These are phyloP conservation scores for Geotrichum bryndzae DNA, from an alignment of 1,139 yeast species.

Conservation along the genomic window DNA sequence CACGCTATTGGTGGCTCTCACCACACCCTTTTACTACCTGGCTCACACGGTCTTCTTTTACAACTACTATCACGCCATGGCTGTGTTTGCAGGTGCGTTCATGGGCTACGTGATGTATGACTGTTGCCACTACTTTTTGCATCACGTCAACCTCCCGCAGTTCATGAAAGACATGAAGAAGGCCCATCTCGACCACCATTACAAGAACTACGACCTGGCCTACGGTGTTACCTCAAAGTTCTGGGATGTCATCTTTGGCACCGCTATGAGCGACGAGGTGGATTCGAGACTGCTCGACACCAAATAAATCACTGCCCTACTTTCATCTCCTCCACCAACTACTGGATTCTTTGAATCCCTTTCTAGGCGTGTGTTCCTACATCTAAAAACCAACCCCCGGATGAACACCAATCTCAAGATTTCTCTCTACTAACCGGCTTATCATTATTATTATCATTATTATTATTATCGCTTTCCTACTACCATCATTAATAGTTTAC, in stretches of 20 bases:
- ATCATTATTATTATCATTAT: background rate
- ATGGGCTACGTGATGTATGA: constrained; percentile 90
- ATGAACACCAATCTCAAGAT: background rate
- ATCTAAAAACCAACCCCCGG: background rate
- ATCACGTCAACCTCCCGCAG: constrained; percentile 74
- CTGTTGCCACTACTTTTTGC: constrained; percentile 82
- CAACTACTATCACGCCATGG: constrained; percentile 49
- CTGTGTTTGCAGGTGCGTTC: constrained; percentile 88
- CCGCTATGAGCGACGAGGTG: constrained; percentile 41
- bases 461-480: background rate
- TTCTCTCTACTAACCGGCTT: background rate
- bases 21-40: constrained; percentile 54
- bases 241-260: constrained; percentile 90
- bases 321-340: background rate
- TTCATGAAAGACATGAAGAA: constrained; percentile 74
- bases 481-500: background rate
- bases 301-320: background rate
- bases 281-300: constrained; percentile 10
- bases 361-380: background rate
- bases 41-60: constrained; percentile 56
- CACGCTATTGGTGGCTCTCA: constrained; percentile 55
- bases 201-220: constrained; percentile 92
- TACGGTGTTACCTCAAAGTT: constrained; percentile 91
- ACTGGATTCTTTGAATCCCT: background rate
- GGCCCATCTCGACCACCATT: constrained; percentile 93